phyloP scores from a whole-genome alignment of 2,329 filamentous ascomycete genomes.

The Plectosphaerella cucumerina region DNA sequence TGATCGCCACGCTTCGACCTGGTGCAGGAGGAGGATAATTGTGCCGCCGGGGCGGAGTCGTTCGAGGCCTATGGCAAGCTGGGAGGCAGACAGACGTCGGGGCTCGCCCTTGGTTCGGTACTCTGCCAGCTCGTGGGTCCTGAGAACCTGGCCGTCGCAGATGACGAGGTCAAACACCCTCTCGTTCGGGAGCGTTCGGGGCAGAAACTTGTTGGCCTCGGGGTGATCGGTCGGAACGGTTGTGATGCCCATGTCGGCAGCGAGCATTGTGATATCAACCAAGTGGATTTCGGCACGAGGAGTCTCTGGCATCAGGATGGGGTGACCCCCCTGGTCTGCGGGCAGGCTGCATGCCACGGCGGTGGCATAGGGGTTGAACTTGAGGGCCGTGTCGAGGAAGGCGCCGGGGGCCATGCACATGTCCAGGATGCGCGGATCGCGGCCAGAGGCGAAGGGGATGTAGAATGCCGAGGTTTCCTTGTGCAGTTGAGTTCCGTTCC shows the following conservation, averaged over 20 bases:
- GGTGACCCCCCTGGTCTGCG: slow-evolving; percentile 31
- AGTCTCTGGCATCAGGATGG: slow-evolving; percentile 20
- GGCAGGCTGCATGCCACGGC: slow-evolving; percentile 36
- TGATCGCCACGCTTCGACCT: slow-evolving; percentile 34
- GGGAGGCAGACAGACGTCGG: slow-evolving; percentile 26
- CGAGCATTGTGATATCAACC: slow-evolving; percentile 49
- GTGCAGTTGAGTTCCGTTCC: slow-evolving; percentile 38
- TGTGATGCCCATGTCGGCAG: slow-evolving; percentile 33
- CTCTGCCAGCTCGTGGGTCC: slow-evolving; percentile 26
- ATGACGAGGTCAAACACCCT: slow-evolving; percentile 36
- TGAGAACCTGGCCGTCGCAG: slow-evolving; percentile 43
- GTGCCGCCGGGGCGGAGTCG: slow-evolving; percentile 41
- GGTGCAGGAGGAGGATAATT: slow-evolving; percentile 48
- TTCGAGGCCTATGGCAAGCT: slow-evolving; percentile 41
- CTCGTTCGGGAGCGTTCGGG: slow-evolving; percentile 16
- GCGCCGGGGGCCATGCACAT: slow-evolving; percentile 54
- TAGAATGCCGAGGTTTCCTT: slow-evolving; percentile 23
- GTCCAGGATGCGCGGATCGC: slow-evolving; percentile 38
- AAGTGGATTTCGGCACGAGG: slow-evolving; percentile 15
- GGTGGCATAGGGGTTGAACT: slow-evolving; percentile 25
- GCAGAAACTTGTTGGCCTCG: slow-evolving; percentile 23
- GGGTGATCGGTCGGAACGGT: slow-evolving; percentile 27
- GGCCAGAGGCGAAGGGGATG: slow-evolving; percentile 6
- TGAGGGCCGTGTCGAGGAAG: slow-evolving; percentile 35
- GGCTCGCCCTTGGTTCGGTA: slow-evolving; percentile 31